Conservation (phyloP, 129 eudicot species). For the Cynara cardunculus region DNA sequence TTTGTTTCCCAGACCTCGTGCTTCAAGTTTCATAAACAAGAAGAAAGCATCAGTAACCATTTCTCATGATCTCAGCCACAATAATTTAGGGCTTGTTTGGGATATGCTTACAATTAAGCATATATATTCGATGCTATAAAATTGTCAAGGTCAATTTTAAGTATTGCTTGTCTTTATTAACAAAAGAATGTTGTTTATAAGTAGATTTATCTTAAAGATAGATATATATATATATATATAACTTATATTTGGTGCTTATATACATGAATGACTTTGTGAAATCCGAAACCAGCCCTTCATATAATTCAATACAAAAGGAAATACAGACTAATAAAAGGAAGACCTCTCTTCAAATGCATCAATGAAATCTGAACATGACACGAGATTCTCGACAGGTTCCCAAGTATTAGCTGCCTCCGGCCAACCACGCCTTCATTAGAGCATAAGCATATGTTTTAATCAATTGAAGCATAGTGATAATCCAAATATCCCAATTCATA, state of each 20-base stretch:
- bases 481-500: background rate
- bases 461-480: background rate
- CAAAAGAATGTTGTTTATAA: background rate
- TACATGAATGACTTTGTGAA: constrained; percentile 2
- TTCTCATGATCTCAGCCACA: background rate
- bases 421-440: constrained; percentile 87
- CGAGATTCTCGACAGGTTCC: constrained; percentile 84
- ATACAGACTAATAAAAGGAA: constrained; percentile 1
- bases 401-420: constrained; percentile 88
- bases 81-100: background rate
- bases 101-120: background rate
- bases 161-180: background rate
- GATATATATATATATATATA: background rate
- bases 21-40: constrained; percentile 26
- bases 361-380: constrained; percentile 54
- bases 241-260: background rate
- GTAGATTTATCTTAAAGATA: background rate
- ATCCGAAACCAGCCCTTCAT: constrained; percentile 1
- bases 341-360: constrained; percentile 92
- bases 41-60: constrained; percentile 3
- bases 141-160: background rate
- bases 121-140: background rate
- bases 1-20: constrained; percentile 38
- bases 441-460: constrained; percentile 19
- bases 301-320: background rate